Base-by-base conservation (phyloP, 1,284 basidiomycete species). In the Singerocomus rubriflavus region DNA sequence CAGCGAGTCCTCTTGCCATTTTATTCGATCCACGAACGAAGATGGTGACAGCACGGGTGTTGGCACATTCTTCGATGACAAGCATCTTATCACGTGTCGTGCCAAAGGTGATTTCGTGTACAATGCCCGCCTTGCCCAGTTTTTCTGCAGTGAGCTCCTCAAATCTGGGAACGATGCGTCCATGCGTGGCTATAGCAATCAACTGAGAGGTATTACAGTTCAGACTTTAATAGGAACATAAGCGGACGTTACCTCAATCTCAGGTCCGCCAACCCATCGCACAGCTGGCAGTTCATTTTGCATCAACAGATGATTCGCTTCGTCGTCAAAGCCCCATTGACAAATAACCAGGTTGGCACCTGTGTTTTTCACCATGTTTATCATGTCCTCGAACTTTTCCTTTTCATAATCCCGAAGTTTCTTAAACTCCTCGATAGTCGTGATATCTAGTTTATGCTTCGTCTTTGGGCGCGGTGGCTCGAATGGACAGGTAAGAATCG, bases 251-350 rank as follows among this genome's bases (percentile, higher is more conserved):
- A 93, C 92, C 84, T 99, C 96, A 56, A 99, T 97, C 71, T 99
- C 96, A 2, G 97, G 96, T 17, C 96, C 97, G 55, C 96, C 96
- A 50, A 99, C 96, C 96, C 97, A 99, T 67, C 96, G 82, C 25
- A 99, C 96, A n/a, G 96, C 93, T 37, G 96, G 97, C 38, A 99
- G 77, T 13, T 95, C 90, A 67, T 98, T 98, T 75, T 98, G 95
- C 87, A 99, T 93, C 60, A 99, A 73, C 64, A 99, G 64, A 69
- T 99, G 96, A 70, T 99, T 99, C 50, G 96, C 96, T 75, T 99
- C 96, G 69, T 99, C 97, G 66, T 99, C 96, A 68, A 99, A 99
- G 57, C 96, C 96, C 96, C 96, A 99, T 71, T 99, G 97, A 72
- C 96, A 99, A 62, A 99, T 97, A 60, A 99, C 96, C 52, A 99